A percentile compares a stretch with the other conserved stretches of the same genome.
phyloP scores from a whole-genome alignment of 805 yeast genomes.

The Grigorovia yakushimaensis region DNA sequence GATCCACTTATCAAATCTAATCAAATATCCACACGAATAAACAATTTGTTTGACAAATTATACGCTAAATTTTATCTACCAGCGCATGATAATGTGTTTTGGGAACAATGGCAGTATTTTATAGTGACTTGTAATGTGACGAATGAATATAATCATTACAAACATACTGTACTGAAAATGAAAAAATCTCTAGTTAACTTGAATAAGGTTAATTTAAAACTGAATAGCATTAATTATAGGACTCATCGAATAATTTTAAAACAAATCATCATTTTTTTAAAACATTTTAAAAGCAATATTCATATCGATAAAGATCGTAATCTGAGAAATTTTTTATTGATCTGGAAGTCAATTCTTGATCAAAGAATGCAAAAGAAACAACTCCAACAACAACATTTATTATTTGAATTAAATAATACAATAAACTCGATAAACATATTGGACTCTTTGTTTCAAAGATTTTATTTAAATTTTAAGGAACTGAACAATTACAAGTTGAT shows the following conservation, averaged over 20 bases:
- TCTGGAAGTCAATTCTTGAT: neutral
- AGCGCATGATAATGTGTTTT: conserved; percentile 22
- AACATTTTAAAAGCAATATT: neutral
- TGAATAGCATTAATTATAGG: neutral
- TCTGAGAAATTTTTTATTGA: neutral
- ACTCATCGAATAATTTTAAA: neutral
- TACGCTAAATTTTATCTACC: conserved; percentile 5
- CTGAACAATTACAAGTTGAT: conserved; percentile 13
- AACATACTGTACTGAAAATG: conserved; percentile 14
- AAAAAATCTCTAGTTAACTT: conserved; percentile 15
- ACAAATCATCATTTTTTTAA: neutral
- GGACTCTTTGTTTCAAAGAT: conserved; percentile 22
- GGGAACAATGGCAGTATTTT: conserved; percentile 43
- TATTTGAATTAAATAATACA: neutral
- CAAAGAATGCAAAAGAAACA: conserved; percentile 5
- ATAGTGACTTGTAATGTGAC: conserved; percentile 41
- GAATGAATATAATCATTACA: conserved; percentile 29
- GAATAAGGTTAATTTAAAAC: neutral
- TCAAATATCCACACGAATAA: neutral
- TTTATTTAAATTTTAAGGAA: conserved; percentile 25
- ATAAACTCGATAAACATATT: conserved; percentile 12
- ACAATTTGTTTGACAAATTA: neutral
- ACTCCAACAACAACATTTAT: neutral
- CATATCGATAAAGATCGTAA: neutral
- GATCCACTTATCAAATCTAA: too few species aligned